Evolutionary conservation across 305 asterid genomes (phyloP), one percentile per base, ranked within the genome.

Genomic region (Lippia alba): DNA sequence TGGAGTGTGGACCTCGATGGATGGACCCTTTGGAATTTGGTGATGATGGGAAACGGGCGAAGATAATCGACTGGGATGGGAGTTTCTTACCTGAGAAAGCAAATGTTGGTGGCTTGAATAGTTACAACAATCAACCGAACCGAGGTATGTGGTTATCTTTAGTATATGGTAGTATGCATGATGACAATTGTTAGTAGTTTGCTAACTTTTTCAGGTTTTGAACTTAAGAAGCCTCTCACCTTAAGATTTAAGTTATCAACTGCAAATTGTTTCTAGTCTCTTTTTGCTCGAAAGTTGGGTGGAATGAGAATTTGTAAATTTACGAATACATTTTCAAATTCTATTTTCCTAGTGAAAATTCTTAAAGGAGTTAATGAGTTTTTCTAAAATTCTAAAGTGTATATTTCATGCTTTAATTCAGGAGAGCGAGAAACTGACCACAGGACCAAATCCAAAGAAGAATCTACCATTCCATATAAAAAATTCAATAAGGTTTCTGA

Each of bases 1-100:
- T 83, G 80, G 94, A 85, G 65, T 86, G 80, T 72, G 51, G 76
- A 40, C 79, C 85, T 54, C 86, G 57, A 48, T 78, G 88, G 92
- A 80, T 44, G 12, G 83, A 76, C 67, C 62, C 74, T 69, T 74
- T 79, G 85, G 89, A 87, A 11, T 74, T 72, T 12, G 74, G 68
- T 74, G 87, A 86, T 72, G 78, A 84, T 72, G 78, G 79, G 48
- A 81, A 81, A 78, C 83, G 73, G 61, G 83, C 85, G 54, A 82
- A 87, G 53, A 73, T 45, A 54, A 57, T 80, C 3, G 90, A 77
- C 58, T 66, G 58, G 53, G 81, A 69, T 73, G 83, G 82, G n/a
- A 60, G 64, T 60, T 83, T 78, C 61, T 59, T 75, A 3, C 67
- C 64, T 46, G 84, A 80, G 76, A 82, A 74, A 64, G 75, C 64